Evolutionary conservation across 805 yeast genomes (phyloP).

Genomic region (Metschnikowia arizonensis): DNA sequence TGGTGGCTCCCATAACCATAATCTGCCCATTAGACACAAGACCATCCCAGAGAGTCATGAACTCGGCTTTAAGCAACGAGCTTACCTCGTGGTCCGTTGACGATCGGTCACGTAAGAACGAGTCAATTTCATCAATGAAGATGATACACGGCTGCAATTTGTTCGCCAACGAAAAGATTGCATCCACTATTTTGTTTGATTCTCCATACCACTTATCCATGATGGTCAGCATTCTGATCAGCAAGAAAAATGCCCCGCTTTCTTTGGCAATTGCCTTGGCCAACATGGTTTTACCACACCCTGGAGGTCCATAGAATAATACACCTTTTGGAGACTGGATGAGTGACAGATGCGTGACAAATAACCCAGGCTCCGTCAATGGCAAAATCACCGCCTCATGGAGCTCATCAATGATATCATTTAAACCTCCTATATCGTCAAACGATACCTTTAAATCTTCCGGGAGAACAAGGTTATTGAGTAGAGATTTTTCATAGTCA

Average conservation of each 20-base stretch:
- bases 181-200: constrained; percentile 88
- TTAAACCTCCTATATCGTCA: constrained; percentile 86
- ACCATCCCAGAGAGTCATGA: constrained; percentile 98
- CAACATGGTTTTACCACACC: constrained; percentile 96
- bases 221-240: constrained; percentile 86
- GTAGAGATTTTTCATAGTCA: constrained; percentile 71
- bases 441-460: constrained; percentile 75
- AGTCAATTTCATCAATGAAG: constrained; percentile 94
- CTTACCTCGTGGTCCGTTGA: constrained; percentile 92
- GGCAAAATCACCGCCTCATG: constrained; percentile 89
- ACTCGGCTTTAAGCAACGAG: constrained; percentile 90
- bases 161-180: constrained; percentile 82
- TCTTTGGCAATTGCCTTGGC: constrained; percentile 94
- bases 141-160: constrained; percentile 93
- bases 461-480: constrained; percentile 78
- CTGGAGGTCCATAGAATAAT: constrained; percentile 90
- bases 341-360: constrained; percentile 60
- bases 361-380: constrained; percentile 66
- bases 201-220: constrained; percentile 99
- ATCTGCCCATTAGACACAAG: constrained; percentile 71
- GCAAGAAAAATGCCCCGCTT: constrained; percentile 85
- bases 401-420: constrained; percentile 74
- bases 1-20: constrained; percentile 91
- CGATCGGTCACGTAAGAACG: constrained; percentile 82
- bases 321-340: constrained; percentile 95